Conservation (phyloP, 192 early-diverging fungal genomes). For the Linnemannia exigua region DNA sequence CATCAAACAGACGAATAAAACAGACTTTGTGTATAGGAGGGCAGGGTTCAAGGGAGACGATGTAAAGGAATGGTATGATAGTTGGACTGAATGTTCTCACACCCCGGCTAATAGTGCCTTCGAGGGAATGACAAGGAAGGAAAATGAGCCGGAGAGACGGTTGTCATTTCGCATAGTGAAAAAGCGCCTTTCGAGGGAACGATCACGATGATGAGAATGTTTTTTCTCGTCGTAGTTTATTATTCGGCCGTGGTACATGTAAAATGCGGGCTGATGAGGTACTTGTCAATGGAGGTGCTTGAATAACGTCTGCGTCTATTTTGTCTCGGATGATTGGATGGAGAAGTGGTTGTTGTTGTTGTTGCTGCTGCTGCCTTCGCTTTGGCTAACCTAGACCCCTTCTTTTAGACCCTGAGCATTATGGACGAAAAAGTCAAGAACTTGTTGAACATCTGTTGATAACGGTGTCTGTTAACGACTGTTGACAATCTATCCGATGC, state of each 20-base stretch:
- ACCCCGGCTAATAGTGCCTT: background rate
- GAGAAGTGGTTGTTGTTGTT: background rate
- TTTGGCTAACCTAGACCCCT: background rate
- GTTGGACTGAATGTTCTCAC: background rate
- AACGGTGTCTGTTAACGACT: no score
- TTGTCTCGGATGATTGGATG: background rate
- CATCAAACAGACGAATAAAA: background rate
- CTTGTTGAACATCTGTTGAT: no score
- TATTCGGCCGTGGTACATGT: background rate
- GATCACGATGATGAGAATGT: background rate
- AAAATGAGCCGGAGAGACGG: background rate
- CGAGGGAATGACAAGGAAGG: background rate
- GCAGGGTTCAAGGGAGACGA: background rate
- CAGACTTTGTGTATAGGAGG: background rate
- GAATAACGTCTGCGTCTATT: background rate
- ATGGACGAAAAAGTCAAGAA: background rate
- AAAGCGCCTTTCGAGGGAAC: background rate
- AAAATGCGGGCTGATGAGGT: background rate
- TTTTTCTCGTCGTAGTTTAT: background rate
- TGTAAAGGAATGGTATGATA: background rate
- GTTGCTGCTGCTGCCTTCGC: background rate
- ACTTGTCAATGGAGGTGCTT: background rate
- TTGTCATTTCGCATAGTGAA: background rate
- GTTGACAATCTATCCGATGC: constrained; percentile 6
- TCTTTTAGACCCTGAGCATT: background rate